phyloP scores from a whole-genome alignment of 1,284 basidiomycete species.

The Xerocomus amazonicus region DNA sequence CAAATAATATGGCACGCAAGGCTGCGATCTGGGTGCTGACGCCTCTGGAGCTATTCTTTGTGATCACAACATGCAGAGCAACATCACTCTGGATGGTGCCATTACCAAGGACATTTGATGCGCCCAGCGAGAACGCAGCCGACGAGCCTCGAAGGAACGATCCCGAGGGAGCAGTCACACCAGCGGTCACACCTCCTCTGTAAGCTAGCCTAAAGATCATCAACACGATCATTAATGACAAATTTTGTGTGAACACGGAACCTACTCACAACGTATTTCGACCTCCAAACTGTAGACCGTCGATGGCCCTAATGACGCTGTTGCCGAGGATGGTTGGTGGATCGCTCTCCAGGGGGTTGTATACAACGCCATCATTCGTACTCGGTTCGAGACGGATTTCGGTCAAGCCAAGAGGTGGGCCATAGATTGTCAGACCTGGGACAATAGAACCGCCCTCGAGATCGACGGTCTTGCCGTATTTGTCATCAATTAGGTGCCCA shows the following conservation, averaged over 20 bases:
- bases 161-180: background rate
- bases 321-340: background rate
- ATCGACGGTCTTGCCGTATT: slow-evolving; percentile 33
- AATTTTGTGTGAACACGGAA: background rate
- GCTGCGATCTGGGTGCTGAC: background rate
- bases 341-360: background rate
- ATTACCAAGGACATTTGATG: background rate
- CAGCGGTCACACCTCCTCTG: background rate
- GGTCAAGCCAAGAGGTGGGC: background rate
- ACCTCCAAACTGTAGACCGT: background rate
- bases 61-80: background rate
- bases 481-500: slow-evolving; percentile 22
- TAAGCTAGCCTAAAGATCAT: background rate
- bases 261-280: background rate
- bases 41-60: background rate
- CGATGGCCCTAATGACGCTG: background rate
- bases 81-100: background rate
- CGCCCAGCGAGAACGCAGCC: background rate
- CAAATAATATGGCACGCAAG: background rate
- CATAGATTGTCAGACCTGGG: slow-evolving; percentile 20
- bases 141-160: background rate
- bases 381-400: background rate
- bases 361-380: background rate
- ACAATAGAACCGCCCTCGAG: slow-evolving; percentile 46
- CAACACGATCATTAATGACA: background rate